Evolutionary conservation across 495 filamentous ascomycete species (phyloP), one percentile per base, ranked within the genome.

Genomic region (Haplographium delicatum): DNA sequence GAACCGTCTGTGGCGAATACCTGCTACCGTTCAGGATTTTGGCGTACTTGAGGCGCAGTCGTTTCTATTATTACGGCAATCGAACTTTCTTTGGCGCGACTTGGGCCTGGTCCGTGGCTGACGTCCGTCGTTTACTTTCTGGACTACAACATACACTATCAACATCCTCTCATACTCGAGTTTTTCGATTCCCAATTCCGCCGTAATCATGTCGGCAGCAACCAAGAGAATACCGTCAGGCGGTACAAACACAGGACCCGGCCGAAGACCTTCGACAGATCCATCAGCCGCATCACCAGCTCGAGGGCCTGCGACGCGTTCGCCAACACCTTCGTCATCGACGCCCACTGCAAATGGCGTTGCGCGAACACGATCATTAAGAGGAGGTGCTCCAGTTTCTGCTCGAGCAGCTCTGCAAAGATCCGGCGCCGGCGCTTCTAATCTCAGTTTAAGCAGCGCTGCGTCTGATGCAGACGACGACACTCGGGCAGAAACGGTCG

Each of bases 371-470:
- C 71, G 76, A 44, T 77, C 76, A n/a, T 62, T 69, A 31, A 71
- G 76, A 48, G 62, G 67, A n/a, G 65, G 69, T 25, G 79, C 80
- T 3, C 83, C 83, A 20, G 76, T 87, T 11, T 86, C 84, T 39
- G 85, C 85, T 44, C 81, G 85, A 57, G 81, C 80, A 16, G 77
- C 83, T 37, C 72, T 77, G 48, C 74, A 84, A 60, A 75, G 82
- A 59, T 75, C 82, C 42, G 71, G 72, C 43, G 55, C 51, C 9
- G 68, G 64, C 47, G 61, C 71, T 31, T 85, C 82, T 20, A 77
- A 78, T 25, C 72, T 84, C 18, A 78, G 78, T 70, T 76, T 76
- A 61, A 79, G 72, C 35, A 77, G 65, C 58, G 72, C 74, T 10
- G 72, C 73, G 45, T 68, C 76, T 48, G 72, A 81, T 43, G 68